Base-by-base conservation (phyloP, 192 early-diverging fungal genomes). In the Phlyctochytrium planicorne region DNA sequence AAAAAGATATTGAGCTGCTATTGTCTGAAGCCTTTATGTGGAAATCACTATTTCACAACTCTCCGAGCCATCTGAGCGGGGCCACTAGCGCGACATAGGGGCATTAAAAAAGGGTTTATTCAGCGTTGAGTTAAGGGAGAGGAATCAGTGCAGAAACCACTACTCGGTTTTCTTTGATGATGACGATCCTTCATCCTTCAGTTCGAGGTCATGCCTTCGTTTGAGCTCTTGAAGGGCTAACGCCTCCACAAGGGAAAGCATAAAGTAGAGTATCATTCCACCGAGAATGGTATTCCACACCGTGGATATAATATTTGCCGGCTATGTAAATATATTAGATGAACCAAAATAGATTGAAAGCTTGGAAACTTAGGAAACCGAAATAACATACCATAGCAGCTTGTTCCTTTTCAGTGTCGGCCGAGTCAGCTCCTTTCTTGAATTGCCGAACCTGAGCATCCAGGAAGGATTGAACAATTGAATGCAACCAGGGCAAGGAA, bases 21-120 rank as follows among this genome's bases (percentile, higher is more conserved):
- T 73, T 99, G 32, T 91, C 94, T 0, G 95, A 99, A 67, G 97
- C 96, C 2, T 99, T 89, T 75, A 94, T 96, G 92, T 94, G 90
- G 90, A 98, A 99, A 78, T 88, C 85, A 2, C 82, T 98, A 32
- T 99, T 96, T 76, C 93, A 96, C 71, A 84, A 92, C 60, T 90
- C 94, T 20, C 95, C 94, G 30, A 91, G 81, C 67, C 96, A 98
- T 74, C 82, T 92, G 53, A 80, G 14, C 6, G 55, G 55, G 55
- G 27, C 12, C n/a, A n/a, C n/a, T n/a, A n/a, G n/a, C n/a, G n/a
- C n/a, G n/a, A n/a, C n/a, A n/a, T n/a, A n/a, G n/a, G n/a, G n/a
- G n/a, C n/a, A n/a, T n/a, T n/a, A n/a, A n/a, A n/a, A n/a, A n/a
- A n/a, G n/a, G n/a, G n/a, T n/a, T n/a, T n/a, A n/a, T n/a, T n/a